These are phyloP conservation scores for Podaxis sp. DNA, from an alignment of 768 basidiomycete genomes.

Conservation along the genomic window DNA sequence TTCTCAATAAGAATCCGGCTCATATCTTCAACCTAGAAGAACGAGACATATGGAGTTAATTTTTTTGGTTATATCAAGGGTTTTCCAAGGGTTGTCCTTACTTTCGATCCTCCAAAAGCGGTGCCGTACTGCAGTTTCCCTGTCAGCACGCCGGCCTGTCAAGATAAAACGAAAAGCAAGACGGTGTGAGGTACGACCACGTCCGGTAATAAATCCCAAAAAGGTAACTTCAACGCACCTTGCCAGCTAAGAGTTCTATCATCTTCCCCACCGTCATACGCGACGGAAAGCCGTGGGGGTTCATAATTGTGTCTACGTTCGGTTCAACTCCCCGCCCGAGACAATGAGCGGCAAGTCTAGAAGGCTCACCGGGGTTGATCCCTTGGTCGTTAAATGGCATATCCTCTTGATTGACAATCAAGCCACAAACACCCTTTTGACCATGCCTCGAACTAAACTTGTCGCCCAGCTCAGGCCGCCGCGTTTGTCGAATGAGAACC, in stretches of 20 bases:
- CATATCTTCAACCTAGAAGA: slow-evolving; percentile 89
- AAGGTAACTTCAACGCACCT: slow-evolving; percentile 46
- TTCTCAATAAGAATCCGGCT: slow-evolving; percentile 91
- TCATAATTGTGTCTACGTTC: slow-evolving; percentile 92
- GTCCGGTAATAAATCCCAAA: slow-evolving; percentile 14
- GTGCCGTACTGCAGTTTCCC: slow-evolving; percentile 94
- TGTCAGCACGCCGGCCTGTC: slow-evolving; percentile 83
- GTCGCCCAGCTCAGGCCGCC: slow-evolving; percentile 95
- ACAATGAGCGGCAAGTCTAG: slow-evolving; percentile 14
- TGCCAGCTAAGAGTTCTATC: slow-evolving; percentile 96
- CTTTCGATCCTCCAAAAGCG: slow-evolving; percentile 98
- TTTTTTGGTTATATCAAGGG: slow-evolving; percentile 12
- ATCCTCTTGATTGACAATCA: slow-evolving; percentile 98
- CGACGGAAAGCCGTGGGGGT: slow-evolving; percentile 98
- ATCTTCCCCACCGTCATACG: slow-evolving; percentile 99
- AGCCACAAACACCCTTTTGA: slow-evolving; percentile 97
- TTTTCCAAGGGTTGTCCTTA: slow-evolving; percentile 26
- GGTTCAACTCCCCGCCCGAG: slow-evolving; percentile 10
- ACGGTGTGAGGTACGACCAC: slow-evolving; percentile 7
- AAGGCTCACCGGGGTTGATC: slow-evolving; percentile 75
- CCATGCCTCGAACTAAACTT: slow-evolving; percentile 98
- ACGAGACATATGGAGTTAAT: slow-evolving; percentile 5
- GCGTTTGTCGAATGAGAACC: slow-evolving; percentile 94
- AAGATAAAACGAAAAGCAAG: slow-evolving; percentile 11
- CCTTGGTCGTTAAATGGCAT: slow-evolving; percentile 99